Evolutionary conservation across 352 stramenopile genomes (phyloP).

Genomic region (Thraustotheca clavata): DNA sequence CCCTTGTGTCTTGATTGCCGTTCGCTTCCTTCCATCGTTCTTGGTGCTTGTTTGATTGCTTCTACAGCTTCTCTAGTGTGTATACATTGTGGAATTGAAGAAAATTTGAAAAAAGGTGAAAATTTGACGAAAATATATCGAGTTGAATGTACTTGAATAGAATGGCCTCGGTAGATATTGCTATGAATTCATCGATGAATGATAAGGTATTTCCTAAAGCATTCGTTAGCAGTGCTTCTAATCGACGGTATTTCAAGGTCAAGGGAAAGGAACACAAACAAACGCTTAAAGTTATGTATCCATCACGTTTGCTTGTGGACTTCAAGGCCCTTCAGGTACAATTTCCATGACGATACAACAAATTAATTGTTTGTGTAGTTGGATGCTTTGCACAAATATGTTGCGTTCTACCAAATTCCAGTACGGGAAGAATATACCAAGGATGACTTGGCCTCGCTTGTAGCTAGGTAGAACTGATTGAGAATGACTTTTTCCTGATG

Average conservation of each 20-base stretch:
- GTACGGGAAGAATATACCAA: constrained; percentile 50
- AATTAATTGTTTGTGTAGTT: constrained; percentile 30
- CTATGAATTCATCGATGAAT: too few species aligned
- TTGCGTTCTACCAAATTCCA: constrained; percentile 69
- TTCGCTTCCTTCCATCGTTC: too few species aligned
- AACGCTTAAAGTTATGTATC: constrained; percentile 33
- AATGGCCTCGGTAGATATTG: too few species aligned
- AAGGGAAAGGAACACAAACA: neutral
- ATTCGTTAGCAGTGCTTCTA: too few species aligned
- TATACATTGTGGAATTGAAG: too few species aligned
- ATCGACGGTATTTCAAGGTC: constrained; percentile 3
- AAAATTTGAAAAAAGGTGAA: too few species aligned
- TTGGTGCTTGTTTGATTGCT: too few species aligned
- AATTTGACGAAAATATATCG: too few species aligned
- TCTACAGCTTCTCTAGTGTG: too few species aligned
- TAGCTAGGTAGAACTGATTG: constrained; percentile 34
- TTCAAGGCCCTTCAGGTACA: constrained; percentile 70
- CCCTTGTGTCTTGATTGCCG: too few species aligned
- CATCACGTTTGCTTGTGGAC: constrained; percentile 73
- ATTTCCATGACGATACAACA: neutral
- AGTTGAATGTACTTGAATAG: too few species aligned
- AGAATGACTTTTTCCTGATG: neutral
- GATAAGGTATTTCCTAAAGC: too few species aligned
- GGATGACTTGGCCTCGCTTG: constrained; percentile 62
- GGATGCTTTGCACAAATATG: constrained; percentile 65